Percentiles rank a stretch among this genome's conserved stretches.
Conservation (phyloP, 2,329 filamentous ascomycete genomes). For the Microcyclospora tardicrescens region DNA sequence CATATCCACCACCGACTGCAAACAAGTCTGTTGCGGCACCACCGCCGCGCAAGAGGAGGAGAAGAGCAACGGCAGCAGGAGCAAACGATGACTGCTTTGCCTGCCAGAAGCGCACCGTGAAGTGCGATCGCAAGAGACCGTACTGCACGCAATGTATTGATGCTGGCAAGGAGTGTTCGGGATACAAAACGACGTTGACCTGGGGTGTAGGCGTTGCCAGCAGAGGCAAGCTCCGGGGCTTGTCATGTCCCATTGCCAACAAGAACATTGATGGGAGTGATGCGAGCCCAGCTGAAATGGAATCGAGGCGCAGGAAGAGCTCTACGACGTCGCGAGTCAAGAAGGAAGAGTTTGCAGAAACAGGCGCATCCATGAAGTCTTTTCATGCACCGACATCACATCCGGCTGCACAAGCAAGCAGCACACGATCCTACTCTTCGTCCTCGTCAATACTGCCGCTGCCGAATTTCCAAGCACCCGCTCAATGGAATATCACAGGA, state of each 20-base stretch:
- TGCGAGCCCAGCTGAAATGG: conserved; percentile 5
- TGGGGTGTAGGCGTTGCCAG: conserved; percentile 95
- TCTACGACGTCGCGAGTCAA: conserved; percentile 11
- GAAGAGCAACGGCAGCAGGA: conserved; percentile 76
- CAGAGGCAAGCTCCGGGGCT: conserved; percentile 80
- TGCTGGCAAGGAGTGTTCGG: conserved; percentile 80
- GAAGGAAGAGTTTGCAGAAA: conserved; percentile 2
- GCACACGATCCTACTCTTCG: no score
- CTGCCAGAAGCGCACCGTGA: conserved; percentile 68
- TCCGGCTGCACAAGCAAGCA: no score
- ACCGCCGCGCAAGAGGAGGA: conserved; percentile 53
- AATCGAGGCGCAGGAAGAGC: conserved; percentile 11
- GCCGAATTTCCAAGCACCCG: conserved; percentile 3
- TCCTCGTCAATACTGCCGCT: conserved; percentile 3
- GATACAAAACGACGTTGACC: conserved; percentile 92
- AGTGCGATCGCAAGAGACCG: conserved; percentile 81
- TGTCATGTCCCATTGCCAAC: conserved; percentile 56
- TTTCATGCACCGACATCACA: neutral
- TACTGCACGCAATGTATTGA: conserved; percentile 94
- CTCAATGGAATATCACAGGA: no score
- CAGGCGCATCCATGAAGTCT: neutral
- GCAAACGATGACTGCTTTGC: conserved; percentile 92
- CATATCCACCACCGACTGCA: conserved; percentile 3
- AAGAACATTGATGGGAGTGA: conserved; percentile 19
- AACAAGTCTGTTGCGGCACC: conserved; percentile 5